Percentiles rank a stretch among this genome's conserved stretches.
Evolutionary conservation across 148 eudicot genomes (phyloP).

Genomic region (Gaultheria prostrata): DNA sequence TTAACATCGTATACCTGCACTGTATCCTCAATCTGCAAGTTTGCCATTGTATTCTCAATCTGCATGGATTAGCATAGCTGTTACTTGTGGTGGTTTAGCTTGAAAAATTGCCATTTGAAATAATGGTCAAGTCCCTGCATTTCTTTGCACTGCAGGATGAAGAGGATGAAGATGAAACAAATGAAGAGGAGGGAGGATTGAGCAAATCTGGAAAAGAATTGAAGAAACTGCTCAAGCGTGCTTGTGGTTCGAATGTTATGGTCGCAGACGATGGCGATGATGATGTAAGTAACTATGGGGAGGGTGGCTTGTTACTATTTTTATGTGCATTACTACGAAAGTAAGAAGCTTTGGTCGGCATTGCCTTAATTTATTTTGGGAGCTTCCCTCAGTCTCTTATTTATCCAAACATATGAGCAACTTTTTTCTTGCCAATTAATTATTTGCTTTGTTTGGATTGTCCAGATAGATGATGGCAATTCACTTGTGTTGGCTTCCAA

Average conservation of each 20-base stretch:
- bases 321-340: background rate
- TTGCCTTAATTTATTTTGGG: conserved; percentile 6
- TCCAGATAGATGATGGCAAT: conserved; percentile 66
- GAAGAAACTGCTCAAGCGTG: conserved; percentile 76
- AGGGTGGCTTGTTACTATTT: background rate
- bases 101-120: background rate
- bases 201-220: conserved; percentile 96
- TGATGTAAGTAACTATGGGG: conserved; percentile 50
- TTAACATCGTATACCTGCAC: background rate
- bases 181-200: conserved; percentile 79
- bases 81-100: background rate
- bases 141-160: conserved; percentile 46
- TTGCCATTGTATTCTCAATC: background rate
- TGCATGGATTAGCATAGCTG: background rate
- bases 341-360: background rate
- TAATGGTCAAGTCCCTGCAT: conserved; percentile 1
- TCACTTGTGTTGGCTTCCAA: conserved; percentile 82
- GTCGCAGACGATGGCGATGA: conserved; percentile 77
- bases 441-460: background rate
- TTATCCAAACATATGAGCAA: background rate
- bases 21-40: background rate
- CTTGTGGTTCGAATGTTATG: conserved; percentile 72
- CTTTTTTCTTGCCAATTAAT: background rate
- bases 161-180: conserved; percentile 65
- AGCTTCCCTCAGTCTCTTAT: background rate